phyloP scores from a whole-genome alignment of 768 basidiomycete species.

The Trametes punicea region DNA sequence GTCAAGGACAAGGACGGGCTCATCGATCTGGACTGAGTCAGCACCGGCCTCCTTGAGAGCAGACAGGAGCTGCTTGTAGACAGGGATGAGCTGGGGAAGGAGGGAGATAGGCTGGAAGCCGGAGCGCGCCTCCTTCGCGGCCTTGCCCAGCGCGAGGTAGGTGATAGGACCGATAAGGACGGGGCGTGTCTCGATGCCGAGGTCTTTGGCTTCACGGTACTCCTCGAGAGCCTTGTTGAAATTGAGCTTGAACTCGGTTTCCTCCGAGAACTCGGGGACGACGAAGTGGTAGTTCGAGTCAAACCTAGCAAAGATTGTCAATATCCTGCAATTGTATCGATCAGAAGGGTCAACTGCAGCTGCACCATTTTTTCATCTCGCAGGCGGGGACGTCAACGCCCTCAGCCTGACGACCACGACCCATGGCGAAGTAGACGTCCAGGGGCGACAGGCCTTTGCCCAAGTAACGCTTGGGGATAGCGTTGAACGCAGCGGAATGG shows the following conservation, averaged over 20 bases:
- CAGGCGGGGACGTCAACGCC: conserved; percentile 95
- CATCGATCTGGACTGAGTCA: conserved; percentile 94
- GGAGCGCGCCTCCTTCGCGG: conserved; percentile 74
- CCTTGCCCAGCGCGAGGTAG: conserved; percentile 92
- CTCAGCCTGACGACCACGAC: conserved; percentile 93
- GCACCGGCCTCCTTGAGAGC: conserved; percentile 93
- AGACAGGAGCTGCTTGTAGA: conserved; percentile 87
- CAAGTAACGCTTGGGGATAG: conserved; percentile 91
- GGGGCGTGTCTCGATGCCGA: conserved; percentile 88
- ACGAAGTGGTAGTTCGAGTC: conserved; percentile 99
- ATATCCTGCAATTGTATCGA: too few relatives aligned
- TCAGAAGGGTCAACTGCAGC: conserved; percentile 11
- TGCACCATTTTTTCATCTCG: conserved; percentile 99
- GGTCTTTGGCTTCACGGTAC: conserved; percentile 90
- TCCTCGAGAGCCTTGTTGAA: conserved; percentile 95
- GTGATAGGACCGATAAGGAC: conserved; percentile 95
- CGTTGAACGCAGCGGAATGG: conserved; percentile 94
- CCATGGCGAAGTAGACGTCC: conserved; percentile 98
- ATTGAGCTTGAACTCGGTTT: conserved; percentile 90
- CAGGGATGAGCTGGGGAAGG: conserved; percentile 82
- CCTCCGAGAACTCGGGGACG: conserved; percentile 91
- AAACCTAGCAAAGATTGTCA: conserved; percentile 56
- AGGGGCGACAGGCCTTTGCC: conserved; percentile 83
- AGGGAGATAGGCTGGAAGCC: conserved; percentile 91
- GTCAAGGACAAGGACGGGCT: conserved; percentile 95